These are phyloP conservation scores for Kalaharituber pfeilii DNA, from an alignment of 2,329 filamentous ascomycete species.

Conservation along the genomic window DNA sequence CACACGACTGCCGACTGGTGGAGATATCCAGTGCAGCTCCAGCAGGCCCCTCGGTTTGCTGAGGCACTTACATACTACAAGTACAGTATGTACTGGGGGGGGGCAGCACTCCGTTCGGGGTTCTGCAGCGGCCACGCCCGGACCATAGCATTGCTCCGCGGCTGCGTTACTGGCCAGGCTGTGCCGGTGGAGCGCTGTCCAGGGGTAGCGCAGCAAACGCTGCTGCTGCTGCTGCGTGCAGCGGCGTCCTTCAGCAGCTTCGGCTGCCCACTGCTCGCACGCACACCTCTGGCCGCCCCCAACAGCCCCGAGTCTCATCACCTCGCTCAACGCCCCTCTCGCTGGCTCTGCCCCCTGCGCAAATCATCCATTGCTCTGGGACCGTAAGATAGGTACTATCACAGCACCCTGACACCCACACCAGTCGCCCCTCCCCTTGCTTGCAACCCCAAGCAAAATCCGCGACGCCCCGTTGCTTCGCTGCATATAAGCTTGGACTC, in stretches of 20 bases:
- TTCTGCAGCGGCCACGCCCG: too few relatives aligned
- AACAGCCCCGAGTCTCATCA: background rate
- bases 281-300: background rate
- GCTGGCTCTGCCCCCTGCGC: slow-evolving; percentile 14
- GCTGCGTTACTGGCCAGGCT: too few relatives aligned
- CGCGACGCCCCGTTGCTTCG: slow-evolving; percentile 5
- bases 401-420: background rate
- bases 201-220: background rate
- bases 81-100: too few relatives aligned
- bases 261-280: background rate
- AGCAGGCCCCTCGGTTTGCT: too few relatives aligned
- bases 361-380: slow-evolving; percentile 16
- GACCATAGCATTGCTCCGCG: too few relatives aligned
- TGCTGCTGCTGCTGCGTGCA: too few relatives aligned
- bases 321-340: background rate
- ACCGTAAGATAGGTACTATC: background rate
- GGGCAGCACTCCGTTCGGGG: too few relatives aligned
- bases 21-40: too few relatives aligned
- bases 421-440: background rate
- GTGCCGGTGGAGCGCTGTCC: slow-evolving; percentile 6
- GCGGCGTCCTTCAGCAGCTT: too few relatives aligned
- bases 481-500: slow-evolving; percentile 17
- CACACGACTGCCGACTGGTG: too few relatives aligned
- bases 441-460: slow-evolving; percentile 4
- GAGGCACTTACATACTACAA: too few relatives aligned